Evolutionary conservation across 192 early-diverging fungal genomes (phyloP).

Genomic region (Borealophlyctis nickersoniae): DNA sequence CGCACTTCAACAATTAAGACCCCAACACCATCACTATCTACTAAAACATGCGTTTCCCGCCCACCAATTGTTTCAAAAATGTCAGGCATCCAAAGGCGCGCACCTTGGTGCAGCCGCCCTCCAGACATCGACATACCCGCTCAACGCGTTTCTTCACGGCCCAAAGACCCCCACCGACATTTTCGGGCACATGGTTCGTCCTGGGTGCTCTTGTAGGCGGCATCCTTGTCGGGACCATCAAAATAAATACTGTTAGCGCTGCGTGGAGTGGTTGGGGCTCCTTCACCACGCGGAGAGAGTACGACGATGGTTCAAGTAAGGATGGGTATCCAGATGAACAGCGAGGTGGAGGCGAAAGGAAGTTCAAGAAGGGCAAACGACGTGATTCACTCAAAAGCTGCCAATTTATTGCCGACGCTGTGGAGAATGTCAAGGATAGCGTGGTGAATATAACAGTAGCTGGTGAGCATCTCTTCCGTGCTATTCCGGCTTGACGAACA

Average conservation of each 20-base stretch:
- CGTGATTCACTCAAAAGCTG: too few species aligned
- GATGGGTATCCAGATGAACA: background rate
- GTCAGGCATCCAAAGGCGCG: too few species aligned
- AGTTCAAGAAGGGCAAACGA: conserved; percentile 1
- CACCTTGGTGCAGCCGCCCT: too few species aligned
- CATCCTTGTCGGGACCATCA: conserved; percentile 1
- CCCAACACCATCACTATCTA: too few species aligned
- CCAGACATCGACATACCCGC: too few species aligned
- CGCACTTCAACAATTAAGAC: too few species aligned
- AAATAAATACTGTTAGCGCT: conserved; percentile 4
- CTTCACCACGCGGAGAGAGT: background rate
- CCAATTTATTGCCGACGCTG: conserved; percentile 53
- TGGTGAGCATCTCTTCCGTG: conserved; percentile 24
- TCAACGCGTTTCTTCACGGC: too few species aligned
- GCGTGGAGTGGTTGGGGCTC: conserved; percentile 20
- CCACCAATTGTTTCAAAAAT: too few species aligned
- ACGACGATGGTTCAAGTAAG: background rate
- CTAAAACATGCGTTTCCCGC: too few species aligned
- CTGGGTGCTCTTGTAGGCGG: background rate
- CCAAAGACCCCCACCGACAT: too few species aligned
- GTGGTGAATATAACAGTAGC: conserved; percentile 49
- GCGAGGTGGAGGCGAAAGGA: background rate
- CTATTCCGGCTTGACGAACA: background rate
- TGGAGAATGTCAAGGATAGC: conserved; percentile 38
- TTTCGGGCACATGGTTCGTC: conserved; percentile 5